Percentiles rank a stretch among this genome's conserved stretches.
These are phyloP conservation scores for Chrysanthemum seticuspe DNA, from an alignment of 129 eudicot species.

Conservation along the genomic window DNA sequence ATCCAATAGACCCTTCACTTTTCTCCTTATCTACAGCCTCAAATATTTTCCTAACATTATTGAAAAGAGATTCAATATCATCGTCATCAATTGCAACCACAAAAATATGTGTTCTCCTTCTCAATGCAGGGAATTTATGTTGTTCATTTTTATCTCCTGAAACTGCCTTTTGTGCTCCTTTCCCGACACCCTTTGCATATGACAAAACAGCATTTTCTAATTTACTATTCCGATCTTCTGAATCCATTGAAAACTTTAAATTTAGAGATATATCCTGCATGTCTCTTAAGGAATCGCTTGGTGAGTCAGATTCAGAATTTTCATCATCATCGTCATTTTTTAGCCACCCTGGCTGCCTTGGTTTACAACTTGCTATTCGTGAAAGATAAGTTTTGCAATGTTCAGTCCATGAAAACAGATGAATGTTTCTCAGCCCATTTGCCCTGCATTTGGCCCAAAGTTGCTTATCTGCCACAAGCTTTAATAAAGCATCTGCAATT, in stretches of 20 bases:
- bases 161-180: slow-evolving; percentile 41
- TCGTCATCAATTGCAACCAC: slow-evolving; percentile 84
- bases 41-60: slow-evolving; percentile 61
- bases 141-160: slow-evolving; percentile 56
- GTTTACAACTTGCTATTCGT: slow-evolving; percentile 80
- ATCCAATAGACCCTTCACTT: slow-evolving; percentile 78
- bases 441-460: slow-evolving; percentile 94
- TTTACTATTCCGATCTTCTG: slow-evolving; percentile 50
- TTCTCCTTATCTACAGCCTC: slow-evolving; percentile 76
- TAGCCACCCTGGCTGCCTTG: slow-evolving; percentile 91
- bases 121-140: slow-evolving; percentile 79
- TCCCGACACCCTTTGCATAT: slow-evolving; percentile 57
- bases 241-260: slow-evolving; percentile 75
- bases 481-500: slow-evolving; percentile 84
- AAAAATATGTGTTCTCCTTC: slow-evolving; percentile 76
- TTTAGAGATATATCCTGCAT: slow-evolving; percentile 94
- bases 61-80: slow-evolving; percentile 50
- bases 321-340: slow-evolving; percentile 69
- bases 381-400: slow-evolving; percentile 90
- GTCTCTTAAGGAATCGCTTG: slow-evolving; percentile 90
- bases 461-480: slow-evolving; percentile 92
- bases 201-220: slow-evolving; percentile 63
- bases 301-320: slow-evolving; percentile 86
- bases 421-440: slow-evolving; percentile 87
- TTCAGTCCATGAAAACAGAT: slow-evolving; percentile 95